Percentiles rank a stretch among this genome's conserved stretches.
Evolutionary conservation across 176 grass and related monocot species (phyloP).

Genomic region (Panicum miliaceum): DNA sequence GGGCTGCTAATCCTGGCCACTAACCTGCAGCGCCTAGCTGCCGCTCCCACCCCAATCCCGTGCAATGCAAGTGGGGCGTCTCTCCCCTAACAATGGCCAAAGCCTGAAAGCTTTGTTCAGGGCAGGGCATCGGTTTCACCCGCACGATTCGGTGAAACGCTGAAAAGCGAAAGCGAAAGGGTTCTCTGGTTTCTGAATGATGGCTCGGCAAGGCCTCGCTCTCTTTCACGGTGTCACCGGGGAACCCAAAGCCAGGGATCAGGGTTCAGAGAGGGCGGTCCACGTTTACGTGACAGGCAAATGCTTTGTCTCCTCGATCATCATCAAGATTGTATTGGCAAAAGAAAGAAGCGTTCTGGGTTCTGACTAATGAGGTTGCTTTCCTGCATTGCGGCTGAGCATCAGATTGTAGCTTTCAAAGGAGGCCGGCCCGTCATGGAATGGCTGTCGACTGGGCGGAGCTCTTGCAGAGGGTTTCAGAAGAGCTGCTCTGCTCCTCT

Average conservation of each 20-base stretch:
- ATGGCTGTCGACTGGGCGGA: neutral
- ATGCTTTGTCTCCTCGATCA: neutral
- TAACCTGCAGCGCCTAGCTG: neutral
- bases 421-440: neutral
- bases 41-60: neutral
- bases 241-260: neutral
- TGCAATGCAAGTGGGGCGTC: neutral
- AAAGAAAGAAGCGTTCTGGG: no score
- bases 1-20: neutral
- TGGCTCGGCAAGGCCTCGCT: neutral
- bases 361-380: no score
- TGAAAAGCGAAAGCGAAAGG: constrained; percentile 5
- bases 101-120: neutral
- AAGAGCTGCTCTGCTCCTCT: neutral
- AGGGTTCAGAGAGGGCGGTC: neutral
- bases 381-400: neutral
- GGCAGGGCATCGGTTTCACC: neutral
- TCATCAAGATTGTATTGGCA: neutral
- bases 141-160: neutral
- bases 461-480: neutral
- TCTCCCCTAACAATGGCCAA: neutral
- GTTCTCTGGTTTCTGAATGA: neutral
- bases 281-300: neutral
- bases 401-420: neutral
- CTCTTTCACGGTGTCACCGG: neutral